Base-by-base conservation (phyloP, 2,329 filamentous ascomycete genomes). In the Cordyceps militaris region DNA sequence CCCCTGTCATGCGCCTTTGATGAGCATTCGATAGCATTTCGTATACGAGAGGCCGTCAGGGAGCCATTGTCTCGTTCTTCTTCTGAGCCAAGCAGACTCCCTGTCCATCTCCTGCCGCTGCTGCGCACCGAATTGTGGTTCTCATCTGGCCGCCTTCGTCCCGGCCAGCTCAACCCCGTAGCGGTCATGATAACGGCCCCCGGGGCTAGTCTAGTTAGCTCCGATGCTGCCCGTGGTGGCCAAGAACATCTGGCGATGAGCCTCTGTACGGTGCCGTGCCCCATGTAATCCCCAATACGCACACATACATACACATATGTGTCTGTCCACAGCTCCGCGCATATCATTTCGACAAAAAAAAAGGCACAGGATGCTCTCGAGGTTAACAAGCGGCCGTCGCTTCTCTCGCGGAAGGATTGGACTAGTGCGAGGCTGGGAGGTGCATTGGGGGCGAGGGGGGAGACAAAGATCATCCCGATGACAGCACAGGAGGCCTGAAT, bases 381-480 rank as follows among this genome's bases (percentile, higher is more conserved):
- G 42, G 34, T n/a, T n/a, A n/a, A n/a, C 26, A 16, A 49, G 24
- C 42, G 43, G 19, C 53, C 53, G 53, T 56, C 53, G 53, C 53
- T 56, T 30, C 30, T 38, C 0, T 3, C 9, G 34, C 3, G 19
- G 16, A 36, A 38, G 6, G 48, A 11, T 6, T 42, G 6, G 14
- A 9, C 30, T 47, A 46, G 52, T 36, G 30, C 28, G 34, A 49
- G 53, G 52, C 43, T 32, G 34, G 16, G 42, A 46, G 32, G 53
- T 42, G 34, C 23, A 49, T 56, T 56, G 53, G 53, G 53, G 53
- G 53, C 53, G 44, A 49, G 30, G 38, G 38, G 38, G 7, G 21
- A 38, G 6, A 21, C 36, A 23, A 26, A 32, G 53, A 56, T 56
- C 43, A 56, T 49, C 53, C 53, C 44, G 44, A 49, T 49, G 53